Evolutionary conservation across 1,139 yeast genomes (phyloP), one percentile per base, ranked within the genome.

Genomic region (Waltiozyma sp.): DNA sequence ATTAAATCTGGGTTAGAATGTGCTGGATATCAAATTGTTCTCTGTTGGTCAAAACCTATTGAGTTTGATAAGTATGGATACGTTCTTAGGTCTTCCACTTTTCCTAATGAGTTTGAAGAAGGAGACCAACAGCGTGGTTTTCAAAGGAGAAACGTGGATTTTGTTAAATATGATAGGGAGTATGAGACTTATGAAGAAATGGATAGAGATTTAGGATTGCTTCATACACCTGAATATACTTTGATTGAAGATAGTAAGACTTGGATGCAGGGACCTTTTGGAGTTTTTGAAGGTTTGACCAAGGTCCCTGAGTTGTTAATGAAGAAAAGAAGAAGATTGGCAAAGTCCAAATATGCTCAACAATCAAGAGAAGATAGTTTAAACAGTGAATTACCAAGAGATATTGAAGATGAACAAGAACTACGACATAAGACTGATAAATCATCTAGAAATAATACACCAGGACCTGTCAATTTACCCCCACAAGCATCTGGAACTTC

Each of bases 21-120:
- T 57, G 87, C 83, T 28, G 96, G 96, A 0, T 87, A 86, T 55
- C 86, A 78, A 47, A 80, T 87, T 49, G 84, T 82, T 49, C 70
- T 87, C 24, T 67, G 88, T 49, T 87, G 96, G 96, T 75, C 83
- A 10, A 63, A 63, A 19, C 78, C 83, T 2, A 63, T 77, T 6
- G 60, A 64, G 43, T 78, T 75, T 49, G 68, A 66, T 42, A 60
- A 63, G 28, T 60, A 53, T 43, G 70, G 69, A 0, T 52, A 53
- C 13, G 65, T 60, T 37, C 31, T 59, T 10, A 49, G 59, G 6
- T 28, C 40, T 2, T 45, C 26, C 2, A 46, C 37, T 15, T 34
- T 34, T 15, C 37, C 37, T 15, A 34, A 34, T 15, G 37, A 34
- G 21, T 34, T 64, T 4, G 58, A 55, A 5, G 57, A 57, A 18